Conservation (phyloP, 495 filamentous ascomycete genomes). For the Aspergillus sclerotiicarbonarius region DNA sequence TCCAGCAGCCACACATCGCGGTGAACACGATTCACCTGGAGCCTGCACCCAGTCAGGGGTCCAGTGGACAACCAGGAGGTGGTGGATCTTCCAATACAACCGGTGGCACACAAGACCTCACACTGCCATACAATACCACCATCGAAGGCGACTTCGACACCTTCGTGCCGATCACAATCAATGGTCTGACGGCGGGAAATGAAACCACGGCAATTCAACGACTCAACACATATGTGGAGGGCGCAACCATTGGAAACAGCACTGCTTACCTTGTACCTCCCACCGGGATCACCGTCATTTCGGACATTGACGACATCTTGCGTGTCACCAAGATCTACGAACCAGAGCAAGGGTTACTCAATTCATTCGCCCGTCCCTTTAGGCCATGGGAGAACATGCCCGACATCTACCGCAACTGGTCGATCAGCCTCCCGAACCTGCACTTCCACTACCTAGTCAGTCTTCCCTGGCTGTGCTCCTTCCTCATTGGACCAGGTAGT, state of each 20-base stretch:
- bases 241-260: neutral
- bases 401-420: neutral
- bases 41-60: neutral
- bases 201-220: neutral
- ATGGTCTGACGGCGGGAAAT: neutral
- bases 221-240: neutral
- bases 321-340: conserved; percentile 1
- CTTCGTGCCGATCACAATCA: neutral
- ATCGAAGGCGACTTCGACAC: neutral
- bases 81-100: neutral
- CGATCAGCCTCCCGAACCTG: neutral
- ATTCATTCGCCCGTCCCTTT: neutral
- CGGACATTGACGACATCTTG: neutral
- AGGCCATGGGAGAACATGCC: conserved; percentile 2
- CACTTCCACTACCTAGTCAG: conserved; percentile 2
- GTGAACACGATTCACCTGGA: conserved; percentile 1
- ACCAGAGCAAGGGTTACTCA: neutral
- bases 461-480: no score
- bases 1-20: neutral
- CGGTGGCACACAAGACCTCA: neutral
- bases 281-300: neutral
- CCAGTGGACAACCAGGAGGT: neutral
- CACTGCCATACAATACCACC: neutral
- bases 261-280: neutral
- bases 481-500: no score